Evolutionary conservation across 768 basidiomycete genomes (phyloP).

Genomic region (Boletellus emodensis): DNA sequence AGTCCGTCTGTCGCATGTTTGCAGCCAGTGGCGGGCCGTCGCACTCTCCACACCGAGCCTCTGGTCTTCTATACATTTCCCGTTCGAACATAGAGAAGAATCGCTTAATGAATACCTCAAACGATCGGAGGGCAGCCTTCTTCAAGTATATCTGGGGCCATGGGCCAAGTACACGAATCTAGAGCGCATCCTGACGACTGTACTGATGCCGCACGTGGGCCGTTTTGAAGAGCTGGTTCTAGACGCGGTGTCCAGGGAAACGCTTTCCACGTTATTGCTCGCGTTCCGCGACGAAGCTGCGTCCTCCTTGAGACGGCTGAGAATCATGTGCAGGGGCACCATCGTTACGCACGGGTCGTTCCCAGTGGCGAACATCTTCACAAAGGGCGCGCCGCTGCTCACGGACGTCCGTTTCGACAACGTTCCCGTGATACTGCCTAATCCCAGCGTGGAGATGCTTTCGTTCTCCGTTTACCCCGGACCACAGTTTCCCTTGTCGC

Average conservation of each 20-base stretch:
- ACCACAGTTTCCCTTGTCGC: constrained; percentile 28
- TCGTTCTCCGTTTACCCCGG: constrained; percentile 34
- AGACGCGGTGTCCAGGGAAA: constrained; percentile 29
- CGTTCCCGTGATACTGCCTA: constrained; percentile 25
- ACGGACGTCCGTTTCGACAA: constrained; percentile 33
- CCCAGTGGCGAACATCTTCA: constrained; percentile 23
- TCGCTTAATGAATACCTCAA: constrained; percentile 31
- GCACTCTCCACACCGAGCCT: constrained; percentile 32
- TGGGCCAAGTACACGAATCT: constrained; percentile 31
- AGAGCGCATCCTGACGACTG: constrained; percentile 20
- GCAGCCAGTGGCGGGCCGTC: constrained; percentile 33
- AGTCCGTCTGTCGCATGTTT: constrained; percentile 33
- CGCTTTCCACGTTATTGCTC: constrained; percentile 20
- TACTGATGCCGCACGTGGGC: constrained; percentile 28
- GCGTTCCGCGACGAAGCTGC: constrained; percentile 26
- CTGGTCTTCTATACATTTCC: constrained; percentile 34
- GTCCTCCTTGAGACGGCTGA: constrained; percentile 24
- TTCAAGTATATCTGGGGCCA: constrained; percentile 32
- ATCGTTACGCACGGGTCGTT: constrained; percentile 27
- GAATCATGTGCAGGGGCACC: constrained; percentile 30
- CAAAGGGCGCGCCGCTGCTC: constrained; percentile 30
- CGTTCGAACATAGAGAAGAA: constrained; percentile 28
- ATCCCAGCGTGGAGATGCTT: constrained; percentile 18
- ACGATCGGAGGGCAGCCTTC: constrained; percentile 28
- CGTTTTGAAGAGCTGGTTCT: constrained; percentile 30